phyloP scores from a whole-genome alignment of 2,329 filamentous ascomycete genomes.

The Magnaporthiopsis rhizophila region DNA sequence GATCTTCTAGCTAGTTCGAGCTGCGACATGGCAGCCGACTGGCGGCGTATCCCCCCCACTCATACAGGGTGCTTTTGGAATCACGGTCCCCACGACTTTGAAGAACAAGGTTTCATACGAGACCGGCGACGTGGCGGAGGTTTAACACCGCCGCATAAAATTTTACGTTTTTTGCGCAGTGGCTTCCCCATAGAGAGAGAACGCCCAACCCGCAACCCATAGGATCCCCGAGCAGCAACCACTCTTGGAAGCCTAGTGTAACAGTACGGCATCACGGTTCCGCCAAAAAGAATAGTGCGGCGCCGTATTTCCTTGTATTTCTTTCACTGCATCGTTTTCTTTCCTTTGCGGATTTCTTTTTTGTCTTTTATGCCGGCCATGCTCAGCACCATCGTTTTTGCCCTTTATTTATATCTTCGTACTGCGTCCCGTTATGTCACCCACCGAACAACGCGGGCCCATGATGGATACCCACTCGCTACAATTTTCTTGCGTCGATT shows the following conservation, averaged over 20 bases:
- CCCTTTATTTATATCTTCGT: not conserved
- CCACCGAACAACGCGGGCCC: not conserved
- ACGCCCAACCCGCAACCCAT: not conserved
- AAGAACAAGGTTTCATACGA: not conserved
- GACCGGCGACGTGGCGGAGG: not conserved
- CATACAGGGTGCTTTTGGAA: not conserved
- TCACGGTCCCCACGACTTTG: not conserved
- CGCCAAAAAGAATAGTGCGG: not conserved
- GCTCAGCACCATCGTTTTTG: not conserved
- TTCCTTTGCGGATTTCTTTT: constrained; percentile 4
- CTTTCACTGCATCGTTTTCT: not conserved
- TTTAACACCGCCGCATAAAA: not conserved
- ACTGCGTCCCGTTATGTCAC: not conserved
- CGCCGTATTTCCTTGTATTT: constrained; percentile 2
- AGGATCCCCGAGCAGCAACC: not conserved
- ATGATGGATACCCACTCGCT: not conserved
- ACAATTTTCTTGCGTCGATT: not conserved
- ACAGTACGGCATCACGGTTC: not conserved
- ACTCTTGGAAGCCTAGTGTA: not conserved
- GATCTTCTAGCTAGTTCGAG: not conserved
- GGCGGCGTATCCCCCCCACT: no score
- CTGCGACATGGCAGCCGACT: not conserved
- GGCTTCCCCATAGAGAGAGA: not conserved
- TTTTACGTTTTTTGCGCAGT: not conserved
- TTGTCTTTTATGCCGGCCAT: not conserved